A percentile compares a stretch with the other conserved stretches of the same genome.
These are phyloP conservation scores for Ceratobasidium sp. DNA, from an alignment of 1,284 basidiomycete species.

Conservation along the genomic window DNA sequence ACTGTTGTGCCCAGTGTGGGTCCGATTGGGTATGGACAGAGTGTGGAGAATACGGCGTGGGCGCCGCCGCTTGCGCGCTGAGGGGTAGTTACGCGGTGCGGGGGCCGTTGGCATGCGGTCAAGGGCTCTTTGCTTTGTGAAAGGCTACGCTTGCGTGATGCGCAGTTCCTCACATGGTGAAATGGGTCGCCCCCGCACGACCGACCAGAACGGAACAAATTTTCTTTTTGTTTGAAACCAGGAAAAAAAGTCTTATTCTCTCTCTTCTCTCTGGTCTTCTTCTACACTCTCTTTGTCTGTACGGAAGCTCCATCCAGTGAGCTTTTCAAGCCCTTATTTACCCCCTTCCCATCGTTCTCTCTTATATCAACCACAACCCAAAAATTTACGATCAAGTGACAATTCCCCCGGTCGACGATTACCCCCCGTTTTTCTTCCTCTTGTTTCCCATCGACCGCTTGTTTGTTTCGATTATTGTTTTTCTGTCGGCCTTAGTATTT, in stretches of 20 bases:
- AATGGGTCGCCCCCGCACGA: no score
- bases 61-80: constrained; percentile 3
- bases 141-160: no score
- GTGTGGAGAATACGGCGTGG: constrained; percentile 22
- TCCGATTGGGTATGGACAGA: constrained; percentile 7
- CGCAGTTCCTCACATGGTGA: background rate
- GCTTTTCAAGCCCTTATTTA: background rate
- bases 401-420: background rate
- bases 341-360: background rate
- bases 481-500: background rate
- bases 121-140: no score
- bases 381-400: background rate
- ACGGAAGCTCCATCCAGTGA: background rate
- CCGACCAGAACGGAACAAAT: no score
- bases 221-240: background rate
- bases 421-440: background rate
- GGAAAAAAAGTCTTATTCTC: background rate
- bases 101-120: no score
- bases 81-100: no score
- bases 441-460: constrained; percentile 13
- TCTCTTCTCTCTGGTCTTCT: background rate
- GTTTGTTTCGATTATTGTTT: background rate
- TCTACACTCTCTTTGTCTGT: background rate
- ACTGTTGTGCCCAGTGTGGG: constrained; percentile 5
- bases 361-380: background rate